Percentiles rank a stretch among this genome's conserved stretches.
phyloP scores from a whole-genome alignment of 805 yeast species.

The Sporopachydermia lactativora region DNA sequence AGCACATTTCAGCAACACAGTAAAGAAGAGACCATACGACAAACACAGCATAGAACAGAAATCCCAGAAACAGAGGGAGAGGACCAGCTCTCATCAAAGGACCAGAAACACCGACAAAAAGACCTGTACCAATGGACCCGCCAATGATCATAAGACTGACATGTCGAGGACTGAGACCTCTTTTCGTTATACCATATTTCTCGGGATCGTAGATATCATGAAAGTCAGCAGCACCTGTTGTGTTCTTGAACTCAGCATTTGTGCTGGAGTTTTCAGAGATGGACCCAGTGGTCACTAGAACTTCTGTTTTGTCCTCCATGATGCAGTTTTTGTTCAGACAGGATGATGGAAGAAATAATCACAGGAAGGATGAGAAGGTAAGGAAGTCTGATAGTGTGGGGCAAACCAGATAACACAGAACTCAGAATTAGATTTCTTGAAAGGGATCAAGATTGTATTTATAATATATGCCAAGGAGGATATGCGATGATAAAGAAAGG shows the following conservation, averaged over 20 bases:
- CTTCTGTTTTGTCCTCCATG: too few relatives aligned
- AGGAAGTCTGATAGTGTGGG: too few relatives aligned
- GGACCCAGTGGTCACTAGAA: background rate
- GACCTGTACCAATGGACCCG: slow-evolving; percentile 70
- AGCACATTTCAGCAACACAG: slow-evolving; percentile 4
- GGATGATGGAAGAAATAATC: too few relatives aligned
- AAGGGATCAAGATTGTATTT: too few relatives aligned
- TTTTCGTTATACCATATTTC: slow-evolving; percentile 23
- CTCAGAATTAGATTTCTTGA: too few relatives aligned
- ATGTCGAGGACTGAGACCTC: slow-evolving; percentile 53
- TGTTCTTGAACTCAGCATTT: too few relatives aligned
- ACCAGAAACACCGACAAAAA: slow-evolving; percentile 49
- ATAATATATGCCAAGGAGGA: too few relatives aligned
- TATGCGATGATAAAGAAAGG: too few relatives aligned
- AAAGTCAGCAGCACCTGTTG: slow-evolving; percentile 1
- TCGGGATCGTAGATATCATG: slow-evolving; percentile 2
- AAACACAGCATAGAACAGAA: slow-evolving; percentile 1
- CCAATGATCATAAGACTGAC: slow-evolving; percentile 67
- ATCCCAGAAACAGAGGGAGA: slow-evolving; percentile 25
- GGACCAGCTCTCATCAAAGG: slow-evolving; percentile 53
- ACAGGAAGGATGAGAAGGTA: too few relatives aligned
- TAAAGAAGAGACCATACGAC: background rate
- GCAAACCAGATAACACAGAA: too few relatives aligned
- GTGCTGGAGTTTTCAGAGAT: too few relatives aligned
- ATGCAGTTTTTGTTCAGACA: too few relatives aligned